Conservation (phyloP, 352 stramenopile species). For the Phytophthora aleatoria region DNA sequence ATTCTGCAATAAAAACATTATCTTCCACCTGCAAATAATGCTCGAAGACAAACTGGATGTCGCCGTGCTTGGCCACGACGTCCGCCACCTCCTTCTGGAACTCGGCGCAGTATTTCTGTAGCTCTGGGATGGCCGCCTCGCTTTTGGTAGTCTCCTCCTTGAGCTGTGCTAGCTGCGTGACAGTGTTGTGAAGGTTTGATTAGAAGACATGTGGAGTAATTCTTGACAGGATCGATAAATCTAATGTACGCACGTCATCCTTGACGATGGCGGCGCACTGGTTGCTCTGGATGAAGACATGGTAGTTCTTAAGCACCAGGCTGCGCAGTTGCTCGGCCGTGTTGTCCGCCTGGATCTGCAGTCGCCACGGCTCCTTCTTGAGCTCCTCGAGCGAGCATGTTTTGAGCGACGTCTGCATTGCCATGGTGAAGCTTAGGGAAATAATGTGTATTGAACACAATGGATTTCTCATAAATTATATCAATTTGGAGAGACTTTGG, state of each 20-base stretch:
- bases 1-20: conserved; percentile 9
- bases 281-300: conserved; percentile 92
- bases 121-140: conserved; percentile 49
- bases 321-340: conserved; percentile 74
- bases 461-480: neutral
- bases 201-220: neutral
- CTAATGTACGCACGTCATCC: conserved; percentile 51
- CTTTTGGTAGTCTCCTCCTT: conserved; percentile 71
- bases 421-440: neutral
- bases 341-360: conserved; percentile 84
- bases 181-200: conserved; percentile 6
- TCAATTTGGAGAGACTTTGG: neutral
- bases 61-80: conserved; percentile 72
- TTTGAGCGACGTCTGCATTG: conserved; percentile 40
- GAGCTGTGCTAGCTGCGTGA: conserved; percentile 58
- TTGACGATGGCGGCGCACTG: conserved; percentile 86
- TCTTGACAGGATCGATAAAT: neutral
- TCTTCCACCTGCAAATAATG: conserved; percentile 79
- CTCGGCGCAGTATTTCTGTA: conserved; percentile 55
- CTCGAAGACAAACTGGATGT: conserved; percentile 91
- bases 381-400: conserved; percentile 80
- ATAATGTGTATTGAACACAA: neutral
- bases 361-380: conserved; percentile 82
- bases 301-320: conserved; percentile 90
- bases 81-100: conserved; percentile 61